Conservation (phyloP, 495 filamentous ascomycete species). For the Rhypophila decipiens region DNA sequence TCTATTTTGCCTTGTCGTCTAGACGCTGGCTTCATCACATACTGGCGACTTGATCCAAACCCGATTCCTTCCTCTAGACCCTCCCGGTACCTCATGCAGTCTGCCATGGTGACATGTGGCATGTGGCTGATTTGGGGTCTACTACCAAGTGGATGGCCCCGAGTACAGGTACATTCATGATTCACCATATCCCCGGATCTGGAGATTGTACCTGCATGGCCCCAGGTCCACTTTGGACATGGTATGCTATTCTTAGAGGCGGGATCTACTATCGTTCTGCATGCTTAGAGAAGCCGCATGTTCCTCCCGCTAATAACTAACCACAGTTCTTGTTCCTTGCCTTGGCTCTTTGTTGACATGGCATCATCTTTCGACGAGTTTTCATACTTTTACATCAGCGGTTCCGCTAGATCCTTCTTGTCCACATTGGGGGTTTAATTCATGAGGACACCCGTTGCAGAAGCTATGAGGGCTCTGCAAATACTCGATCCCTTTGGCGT, state of each 20-base stretch:
- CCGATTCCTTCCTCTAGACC: constrained; percentile 15
- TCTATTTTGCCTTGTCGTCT: constrained; percentile 1
- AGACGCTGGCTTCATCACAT: constrained; percentile 12
- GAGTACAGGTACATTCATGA: constrained; percentile 18
- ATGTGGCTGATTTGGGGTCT: constrained; percentile 4
- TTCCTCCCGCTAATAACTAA: neutral
- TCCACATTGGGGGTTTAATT: neutral
- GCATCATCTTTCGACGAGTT: neutral
- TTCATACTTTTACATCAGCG: neutral
- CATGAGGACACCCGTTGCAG: no score
- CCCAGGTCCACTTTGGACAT: constrained; percentile 20
- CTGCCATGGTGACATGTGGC: constrained; percentile 1
- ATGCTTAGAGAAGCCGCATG: neutral
- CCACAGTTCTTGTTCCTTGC: neutral
- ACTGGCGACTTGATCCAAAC: constrained; percentile 6
- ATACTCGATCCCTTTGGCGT: no score
- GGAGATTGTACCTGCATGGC: constrained; percentile 18
- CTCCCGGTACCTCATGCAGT: no score
- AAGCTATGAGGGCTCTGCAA: no score
- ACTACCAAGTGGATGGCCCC: neutral
- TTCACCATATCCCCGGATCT: constrained; percentile 1
- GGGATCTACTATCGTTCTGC: neutral
- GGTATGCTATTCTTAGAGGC: neutral
- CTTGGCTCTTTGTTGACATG: no score
- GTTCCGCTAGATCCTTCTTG: neutral